Conservation (phyloP, 1,284 basidiomycete species). For the Sparassis latifolia region DNA sequence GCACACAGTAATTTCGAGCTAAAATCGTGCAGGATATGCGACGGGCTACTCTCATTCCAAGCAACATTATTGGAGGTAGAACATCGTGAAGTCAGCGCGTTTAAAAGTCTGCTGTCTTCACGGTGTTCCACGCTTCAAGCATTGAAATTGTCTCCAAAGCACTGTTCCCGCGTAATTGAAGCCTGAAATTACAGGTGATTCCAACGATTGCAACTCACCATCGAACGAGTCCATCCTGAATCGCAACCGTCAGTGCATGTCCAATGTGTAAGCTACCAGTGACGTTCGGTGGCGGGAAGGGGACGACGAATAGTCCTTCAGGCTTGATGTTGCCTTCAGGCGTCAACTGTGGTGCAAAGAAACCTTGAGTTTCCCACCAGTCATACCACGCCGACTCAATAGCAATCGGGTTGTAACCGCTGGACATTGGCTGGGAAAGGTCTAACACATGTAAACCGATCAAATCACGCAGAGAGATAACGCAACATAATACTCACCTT, state of each 20-base stretch:
- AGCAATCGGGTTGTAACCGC: conserved; percentile 91
- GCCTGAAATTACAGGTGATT: no score
- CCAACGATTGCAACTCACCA: conserved; percentile 49
- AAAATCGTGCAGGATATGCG: no score
- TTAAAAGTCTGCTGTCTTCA: no score
- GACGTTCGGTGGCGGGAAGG: conserved; percentile 96
- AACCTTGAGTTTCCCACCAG: conserved; percentile 92
- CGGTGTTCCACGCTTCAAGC: not conserved
- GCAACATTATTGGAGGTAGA: no score
- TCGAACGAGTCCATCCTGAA: conserved; percentile 86
- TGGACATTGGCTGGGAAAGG: conserved; percentile 81
- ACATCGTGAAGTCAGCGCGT: no score
- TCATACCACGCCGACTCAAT: conserved; percentile 98
- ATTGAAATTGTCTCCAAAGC: not conserved
- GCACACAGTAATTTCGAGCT: not conserved
- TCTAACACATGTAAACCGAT: conserved; percentile 40
- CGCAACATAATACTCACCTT: conserved; percentile 46
- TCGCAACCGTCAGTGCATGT: conserved; percentile 88
- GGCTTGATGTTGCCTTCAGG: conserved; percentile 50
- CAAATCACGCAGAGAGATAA: not conserved
- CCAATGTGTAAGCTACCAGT: conserved; percentile 97
- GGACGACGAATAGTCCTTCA: conserved; percentile 81
- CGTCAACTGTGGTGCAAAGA: conserved; percentile 78
- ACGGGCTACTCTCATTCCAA: no score
- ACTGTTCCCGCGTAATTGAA: not conserved